A percentile compares a stretch with the other conserved stretches of the same genome.
Evolutionary conservation across 2,329 filamentous ascomycete species (phyloP).

Genomic region (Claviceps spartinae): DNA sequence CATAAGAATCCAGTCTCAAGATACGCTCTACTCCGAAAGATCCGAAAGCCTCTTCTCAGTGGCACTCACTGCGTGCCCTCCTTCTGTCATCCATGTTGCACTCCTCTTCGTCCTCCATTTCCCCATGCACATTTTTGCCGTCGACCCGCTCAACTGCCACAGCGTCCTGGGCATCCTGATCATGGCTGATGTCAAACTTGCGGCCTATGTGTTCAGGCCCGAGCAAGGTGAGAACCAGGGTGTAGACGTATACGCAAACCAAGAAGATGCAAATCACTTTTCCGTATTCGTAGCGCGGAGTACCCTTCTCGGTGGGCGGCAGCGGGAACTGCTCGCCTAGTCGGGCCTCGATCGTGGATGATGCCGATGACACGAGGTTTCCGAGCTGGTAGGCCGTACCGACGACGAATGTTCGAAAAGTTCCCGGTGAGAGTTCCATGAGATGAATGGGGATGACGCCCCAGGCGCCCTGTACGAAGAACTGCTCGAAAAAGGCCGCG

Average conservation of each 20-base stretch:
- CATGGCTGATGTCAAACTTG: constrained; percentile 36
- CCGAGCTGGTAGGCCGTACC: constrained; percentile 66
- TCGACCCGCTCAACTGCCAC: constrained; percentile 25
- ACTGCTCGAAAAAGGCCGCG: constrained; percentile 73
- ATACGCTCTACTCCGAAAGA: neutral
- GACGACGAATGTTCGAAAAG: constrained; percentile 61
- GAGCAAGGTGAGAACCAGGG: constrained; percentile 47
- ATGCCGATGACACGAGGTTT: constrained; percentile 57
- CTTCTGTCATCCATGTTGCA: neutral
- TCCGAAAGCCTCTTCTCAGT: no score
- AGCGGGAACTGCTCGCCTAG: constrained; percentile 66
- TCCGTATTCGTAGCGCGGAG: constrained; percentile 56
- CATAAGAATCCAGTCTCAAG: no score
- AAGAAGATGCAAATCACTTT: constrained; percentile 86
- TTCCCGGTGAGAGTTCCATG: constrained; percentile 61
- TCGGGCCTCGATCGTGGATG: constrained; percentile 62
- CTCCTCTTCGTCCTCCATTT: neutral
- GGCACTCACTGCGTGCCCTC: neutral
- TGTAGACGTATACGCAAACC: constrained; percentile 60
- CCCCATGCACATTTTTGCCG: neutral
- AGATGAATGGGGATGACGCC: constrained; percentile 65
- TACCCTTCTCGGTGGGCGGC: constrained; percentile 34
- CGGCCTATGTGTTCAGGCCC: constrained; percentile 42
- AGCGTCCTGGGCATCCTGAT: constrained; percentile 33
- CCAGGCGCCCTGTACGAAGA: constrained; percentile 67